Conservation (phyloP, 163 green algal genomes). For the Smithsoniella earleae region DNA sequence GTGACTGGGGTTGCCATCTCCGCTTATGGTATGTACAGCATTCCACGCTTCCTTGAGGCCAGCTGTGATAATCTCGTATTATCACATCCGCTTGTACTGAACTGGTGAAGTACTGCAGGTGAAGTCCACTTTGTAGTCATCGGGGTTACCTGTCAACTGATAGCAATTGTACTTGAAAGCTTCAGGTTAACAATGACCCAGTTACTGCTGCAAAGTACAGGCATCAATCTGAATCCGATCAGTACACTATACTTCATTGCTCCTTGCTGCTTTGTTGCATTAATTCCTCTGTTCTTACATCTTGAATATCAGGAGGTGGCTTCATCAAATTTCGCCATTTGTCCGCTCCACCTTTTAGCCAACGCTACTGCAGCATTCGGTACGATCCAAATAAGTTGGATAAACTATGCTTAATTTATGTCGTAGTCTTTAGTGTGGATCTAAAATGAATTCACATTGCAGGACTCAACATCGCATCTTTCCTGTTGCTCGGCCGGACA, state of each 20-base stretch:
- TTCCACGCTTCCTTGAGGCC: background rate
- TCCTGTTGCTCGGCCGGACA: constrained; percentile 72
- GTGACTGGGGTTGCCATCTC: constrained; percentile 58
- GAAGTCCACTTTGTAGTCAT: constrained; percentile 76
- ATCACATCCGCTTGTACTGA: background rate
- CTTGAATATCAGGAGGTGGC: constrained; percentile 49
- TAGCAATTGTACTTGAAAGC: constrained; percentile 62
- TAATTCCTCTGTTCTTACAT: constrained; percentile 55
- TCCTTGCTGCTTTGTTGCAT: constrained; percentile 62
- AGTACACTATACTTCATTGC: constrained; percentile 79
- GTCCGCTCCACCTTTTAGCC: constrained; percentile 43
- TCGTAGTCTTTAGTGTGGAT: background rate
- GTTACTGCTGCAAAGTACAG: constrained; percentile 68
- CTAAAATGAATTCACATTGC: constrained; percentile 33
- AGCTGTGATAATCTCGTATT: background rate
- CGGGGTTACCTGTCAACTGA: constrained; percentile 62
- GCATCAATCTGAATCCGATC: constrained; percentile 82
- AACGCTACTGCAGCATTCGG: constrained; percentile 52
- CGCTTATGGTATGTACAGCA: constrained; percentile 48
- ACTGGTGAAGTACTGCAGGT: constrained; percentile 37
- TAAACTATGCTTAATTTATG: background rate
- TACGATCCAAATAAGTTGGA: constrained; percentile 3
- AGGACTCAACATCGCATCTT: constrained; percentile 74
- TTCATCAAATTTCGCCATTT: constrained; percentile 38
- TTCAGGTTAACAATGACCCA: constrained; percentile 64